Evolutionary conservation across 2,329 filamentous ascomycete species (phyloP).

Genomic region (Penicillium sp.): DNA sequence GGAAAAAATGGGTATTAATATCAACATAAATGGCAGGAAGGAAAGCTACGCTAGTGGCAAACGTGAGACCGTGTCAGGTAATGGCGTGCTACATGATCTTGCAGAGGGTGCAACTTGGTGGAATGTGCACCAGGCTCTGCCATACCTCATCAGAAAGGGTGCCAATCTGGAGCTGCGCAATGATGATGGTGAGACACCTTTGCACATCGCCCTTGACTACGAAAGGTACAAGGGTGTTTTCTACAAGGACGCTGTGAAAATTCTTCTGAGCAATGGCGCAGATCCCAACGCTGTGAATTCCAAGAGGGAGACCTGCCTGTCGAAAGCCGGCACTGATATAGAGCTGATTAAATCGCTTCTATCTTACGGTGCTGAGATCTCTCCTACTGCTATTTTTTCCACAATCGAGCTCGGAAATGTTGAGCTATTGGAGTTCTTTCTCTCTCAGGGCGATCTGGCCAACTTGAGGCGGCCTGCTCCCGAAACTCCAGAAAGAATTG

Average conservation of each 20-base stretch:
- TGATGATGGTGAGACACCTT: constrained; percentile 12
- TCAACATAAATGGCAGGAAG: constrained; percentile 7
- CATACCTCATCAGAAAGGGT: constrained; percentile 23
- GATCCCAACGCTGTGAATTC: constrained; percentile 17
- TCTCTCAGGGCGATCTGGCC: constrained; percentile 10
- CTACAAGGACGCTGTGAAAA: constrained; percentile 11
- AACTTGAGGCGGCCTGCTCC: not conserved
- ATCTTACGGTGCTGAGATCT: constrained; percentile 11
- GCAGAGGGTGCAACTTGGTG: constrained; percentile 16
- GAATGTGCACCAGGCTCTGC: constrained; percentile 21
- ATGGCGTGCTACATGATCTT: constrained; percentile 14
- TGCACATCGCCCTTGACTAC: constrained; percentile 5
- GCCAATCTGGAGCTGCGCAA: constrained; percentile 21
- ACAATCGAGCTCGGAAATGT: constrained; percentile 2
- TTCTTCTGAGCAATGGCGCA: constrained; percentile 13
- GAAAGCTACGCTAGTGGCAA: not conserved
- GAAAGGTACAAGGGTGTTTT: not conserved
- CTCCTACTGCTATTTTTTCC: constrained; percentile 7
- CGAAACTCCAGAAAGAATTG: not conserved
- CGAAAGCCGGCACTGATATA: constrained; percentile 13
- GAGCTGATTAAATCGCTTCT: constrained; percentile 14
- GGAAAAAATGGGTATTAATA: constrained; percentile 11
- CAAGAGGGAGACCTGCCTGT: constrained; percentile 13
- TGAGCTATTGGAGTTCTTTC: constrained; percentile 7
- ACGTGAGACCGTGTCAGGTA: not conserved